Percentiles rank a stretch among this genome's conserved stretches.
Evolutionary conservation across 1,284 basidiomycete species (phyloP).

Genomic region (Cutaneotrichosporon arboriforme): DNA sequence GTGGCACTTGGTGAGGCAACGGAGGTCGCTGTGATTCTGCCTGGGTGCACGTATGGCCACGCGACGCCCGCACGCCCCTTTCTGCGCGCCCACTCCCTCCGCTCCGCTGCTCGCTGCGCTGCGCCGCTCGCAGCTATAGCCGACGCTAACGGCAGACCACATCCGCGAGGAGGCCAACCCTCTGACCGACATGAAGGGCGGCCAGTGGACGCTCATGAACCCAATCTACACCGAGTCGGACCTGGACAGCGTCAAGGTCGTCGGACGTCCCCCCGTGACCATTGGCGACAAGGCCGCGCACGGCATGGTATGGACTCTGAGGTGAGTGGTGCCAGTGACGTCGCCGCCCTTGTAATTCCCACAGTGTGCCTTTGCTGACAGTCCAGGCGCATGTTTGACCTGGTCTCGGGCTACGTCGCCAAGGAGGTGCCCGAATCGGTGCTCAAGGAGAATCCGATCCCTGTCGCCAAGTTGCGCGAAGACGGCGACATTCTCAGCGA

Average conservation of each 20-base stretch:
- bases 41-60: no score
- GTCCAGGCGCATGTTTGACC: constrained; percentile 63
- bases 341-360: no score
- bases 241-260: constrained; percentile 55
- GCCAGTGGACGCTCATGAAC: constrained; percentile 43
- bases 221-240: constrained; percentile 47
- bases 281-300: constrained; percentile 67
- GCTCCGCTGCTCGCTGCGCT: no score
- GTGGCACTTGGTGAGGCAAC: no score
- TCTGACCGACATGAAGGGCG: constrained; percentile 18
- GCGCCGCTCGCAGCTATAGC: no score
- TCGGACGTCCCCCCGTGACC: constrained; percentile 63
- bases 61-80: no score
- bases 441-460: constrained; percentile 47
- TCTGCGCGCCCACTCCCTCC: no score
- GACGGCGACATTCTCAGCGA: constrained; percentile 68
- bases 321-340: constrained; percentile 21
- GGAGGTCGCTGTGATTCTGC: no score
- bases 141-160: constrained; percentile 8
- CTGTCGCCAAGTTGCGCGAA: constrained; percentile 66
- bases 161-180: background rate
- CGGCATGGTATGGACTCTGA: constrained; percentile 52
- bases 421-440: constrained; percentile 48
- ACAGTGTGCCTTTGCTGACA: no score
- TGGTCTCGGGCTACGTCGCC: constrained; percentile 66